Percentiles rank a stretch among this genome's conserved stretches.
Conservation (phyloP, 2,329 filamentous ascomycete species). For the Penicillium sp. region DNA sequence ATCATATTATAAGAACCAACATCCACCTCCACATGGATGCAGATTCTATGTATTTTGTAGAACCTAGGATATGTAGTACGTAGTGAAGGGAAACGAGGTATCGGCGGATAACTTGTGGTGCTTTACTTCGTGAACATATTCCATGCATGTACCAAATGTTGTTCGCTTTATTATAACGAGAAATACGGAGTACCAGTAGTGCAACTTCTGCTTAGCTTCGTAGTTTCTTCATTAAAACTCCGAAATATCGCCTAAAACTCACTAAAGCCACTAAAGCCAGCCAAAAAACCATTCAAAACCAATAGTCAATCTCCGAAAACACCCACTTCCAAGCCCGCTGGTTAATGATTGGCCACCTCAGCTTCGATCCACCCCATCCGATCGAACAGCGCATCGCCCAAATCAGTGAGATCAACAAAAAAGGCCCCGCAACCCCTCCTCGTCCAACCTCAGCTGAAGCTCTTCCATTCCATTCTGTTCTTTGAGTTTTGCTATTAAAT, state of each 20-base stretch:
- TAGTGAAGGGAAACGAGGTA: too few relatives aligned
- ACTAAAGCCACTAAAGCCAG: too few relatives aligned
- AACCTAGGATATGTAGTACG: background rate
- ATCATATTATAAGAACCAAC: background rate
- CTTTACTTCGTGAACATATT: too few relatives aligned
- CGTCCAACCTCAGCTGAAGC: conserved; percentile 4
- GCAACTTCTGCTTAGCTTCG: background rate
- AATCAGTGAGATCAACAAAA: background rate
- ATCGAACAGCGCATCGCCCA: background rate
- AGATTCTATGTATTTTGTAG: background rate
- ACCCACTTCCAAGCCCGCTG: background rate
- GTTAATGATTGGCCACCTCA: background rate
- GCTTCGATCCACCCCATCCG: background rate
- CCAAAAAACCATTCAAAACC: background rate
- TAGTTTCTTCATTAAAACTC: background rate
- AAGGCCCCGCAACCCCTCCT: conserved; percentile 7
- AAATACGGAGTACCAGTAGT: background rate
- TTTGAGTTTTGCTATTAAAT: background rate
- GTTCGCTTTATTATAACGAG: background rate
- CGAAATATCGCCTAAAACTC: background rate
- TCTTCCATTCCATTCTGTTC: conserved; percentile 7
- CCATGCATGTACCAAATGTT: too few relatives aligned
- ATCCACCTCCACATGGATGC: too few relatives aligned
- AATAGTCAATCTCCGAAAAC: background rate
- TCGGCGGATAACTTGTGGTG: too few relatives aligned